phyloP scores from a whole-genome alignment of 2,329 filamentous ascomycete genomes.

The Xylaria sp. region DNA sequence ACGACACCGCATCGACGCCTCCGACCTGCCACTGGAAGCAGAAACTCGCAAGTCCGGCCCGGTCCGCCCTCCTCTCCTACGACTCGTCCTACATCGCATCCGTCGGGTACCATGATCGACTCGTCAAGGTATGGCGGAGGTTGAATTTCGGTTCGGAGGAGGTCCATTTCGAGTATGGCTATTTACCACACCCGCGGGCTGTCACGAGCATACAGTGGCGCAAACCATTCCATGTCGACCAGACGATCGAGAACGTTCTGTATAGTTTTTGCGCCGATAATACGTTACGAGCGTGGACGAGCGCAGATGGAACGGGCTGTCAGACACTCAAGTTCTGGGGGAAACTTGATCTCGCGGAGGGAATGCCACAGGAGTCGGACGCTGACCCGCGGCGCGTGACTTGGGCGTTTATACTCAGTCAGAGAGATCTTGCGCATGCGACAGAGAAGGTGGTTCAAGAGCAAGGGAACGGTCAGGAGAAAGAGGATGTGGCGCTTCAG shows the following conservation, averaged over 20 bases:
- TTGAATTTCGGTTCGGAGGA: slow-evolving; percentile 78
- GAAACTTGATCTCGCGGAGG: slow-evolving; percentile 67
- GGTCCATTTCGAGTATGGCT: slow-evolving; percentile 82
- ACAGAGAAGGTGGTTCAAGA: slow-evolving; percentile 69
- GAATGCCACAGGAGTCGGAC: slow-evolving; percentile 54
- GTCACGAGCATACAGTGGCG: slow-evolving; percentile 88
- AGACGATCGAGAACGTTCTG: slow-evolving; percentile 77
- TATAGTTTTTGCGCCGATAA: slow-evolving; percentile 85
- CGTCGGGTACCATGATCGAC: slow-evolving; percentile 67
- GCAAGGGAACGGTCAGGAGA: slow-evolving; percentile 49
- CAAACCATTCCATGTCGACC: slow-evolving; percentile 67
- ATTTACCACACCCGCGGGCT: slow-evolving; percentile 74
- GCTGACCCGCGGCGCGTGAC: slow-evolving; percentile 38
- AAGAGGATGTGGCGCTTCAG: slow-evolving; percentile 68
- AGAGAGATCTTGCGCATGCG: slow-evolving; percentile 70
- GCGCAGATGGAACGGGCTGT: slow-evolving; percentile 64
- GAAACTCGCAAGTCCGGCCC: slow-evolving; percentile 64
- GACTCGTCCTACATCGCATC: slow-evolving; percentile 85
- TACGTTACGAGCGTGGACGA: slow-evolving; percentile 75
- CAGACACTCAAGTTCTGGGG: slow-evolving; percentile 76
- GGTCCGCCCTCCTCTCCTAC: slow-evolving; percentile 73
- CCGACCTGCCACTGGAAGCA: slow-evolving; percentile 67
- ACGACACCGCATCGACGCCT: slow-evolving; percentile 43
- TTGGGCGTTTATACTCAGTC: slow-evolving; percentile 78
- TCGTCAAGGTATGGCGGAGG: slow-evolving; percentile 91